phyloP scores from a whole-genome alignment of 192 early-diverging fungal species.

The Gigaspora rosea region DNA sequence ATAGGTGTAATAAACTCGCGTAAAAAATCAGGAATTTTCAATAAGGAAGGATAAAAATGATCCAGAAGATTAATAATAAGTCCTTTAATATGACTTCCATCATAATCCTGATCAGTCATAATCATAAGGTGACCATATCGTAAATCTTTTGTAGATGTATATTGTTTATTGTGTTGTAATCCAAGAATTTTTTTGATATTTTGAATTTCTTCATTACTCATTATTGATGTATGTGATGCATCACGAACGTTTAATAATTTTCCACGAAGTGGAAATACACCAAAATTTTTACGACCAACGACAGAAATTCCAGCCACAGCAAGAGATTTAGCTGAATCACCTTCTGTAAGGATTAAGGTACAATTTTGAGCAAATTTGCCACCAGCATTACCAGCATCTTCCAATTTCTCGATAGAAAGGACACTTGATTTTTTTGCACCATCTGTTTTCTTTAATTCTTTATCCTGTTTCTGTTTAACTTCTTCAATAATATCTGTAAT shows the following conservation, averaged over 20 bases:
- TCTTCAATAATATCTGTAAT: slow-evolving; percentile 77
- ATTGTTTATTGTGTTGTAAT: slow-evolving; percentile 82
- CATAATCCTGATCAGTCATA: slow-evolving; percentile 98
- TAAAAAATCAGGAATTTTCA: slow-evolving; percentile 90
- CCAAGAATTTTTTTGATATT: slow-evolving; percentile 93
- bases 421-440: slow-evolving; percentile 63
- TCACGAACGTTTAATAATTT: slow-evolving; percentile 98
- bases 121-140: slow-evolving; percentile 97
- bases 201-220: slow-evolving; percentile 82
- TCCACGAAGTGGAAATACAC: slow-evolving; percentile 95
- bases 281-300: slow-evolving; percentile 86
- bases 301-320: slow-evolving; percentile 85
- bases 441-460: slow-evolving; percentile 87
- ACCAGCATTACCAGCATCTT: slow-evolving; percentile 94
- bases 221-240: slow-evolving; percentile 66
- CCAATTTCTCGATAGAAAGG: slow-evolving; percentile 83
- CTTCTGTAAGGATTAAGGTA: slow-evolving; percentile 96
- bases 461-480: slow-evolving; percentile 70
- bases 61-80: slow-evolving; percentile 96
- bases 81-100: slow-evolving; percentile 97
- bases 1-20: slow-evolving; percentile 98
- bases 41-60: slow-evolving; percentile 87
- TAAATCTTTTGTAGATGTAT: slow-evolving; percentile 70
- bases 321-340: slow-evolving; percentile 92
- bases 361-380: slow-evolving; percentile 69